Base-by-base conservation (phyloP, 352 stramenopile genomes). In the Phytopythium sindhum region DNA sequence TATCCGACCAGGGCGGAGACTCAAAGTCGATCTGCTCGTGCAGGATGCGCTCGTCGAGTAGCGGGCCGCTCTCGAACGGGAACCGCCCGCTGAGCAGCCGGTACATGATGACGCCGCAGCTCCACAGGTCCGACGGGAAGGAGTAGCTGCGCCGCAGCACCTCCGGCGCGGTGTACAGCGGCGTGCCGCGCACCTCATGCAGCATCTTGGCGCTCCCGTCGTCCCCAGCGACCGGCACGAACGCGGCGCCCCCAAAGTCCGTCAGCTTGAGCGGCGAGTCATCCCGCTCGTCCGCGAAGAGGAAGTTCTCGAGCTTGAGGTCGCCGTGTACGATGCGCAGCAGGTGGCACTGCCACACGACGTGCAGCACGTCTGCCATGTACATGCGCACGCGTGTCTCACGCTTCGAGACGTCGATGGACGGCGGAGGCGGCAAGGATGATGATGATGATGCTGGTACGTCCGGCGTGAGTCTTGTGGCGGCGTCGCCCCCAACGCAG, bases 301-400 rank as follows among this genome's bases (percentile, higher is more conserved):
- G 51, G 31, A 93, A 93, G 66, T 93, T 93, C 65, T 91, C 84
- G 39, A 93, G 81, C 60, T 93, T 93, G 37, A 93, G 68, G 50
- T 93, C 84, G 63, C 81, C 68, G 55, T 91, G 84, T 21, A 93
- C 61, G 63, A 93, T 93, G 9, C 68, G 68, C 42, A 93, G 67
- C 47, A 89, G 69, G 68, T 93, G 84, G 52, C 84, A 93, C 60
- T 93, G 84, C 80, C 80, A 89, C 11, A 93, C 81, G 9, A 93
- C 84, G 62, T 93, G 82, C 23, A 93, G 57, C 35, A 93, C 86
- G 44, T 93, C 80, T 65, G 69, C 69, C 84, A 91, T 91, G 68
- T 90, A 89, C 42, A 76, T 67, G 24, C 83, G 82, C 15, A 78
- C 76, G 35, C 71, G 68, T 28, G 74, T 55, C 54, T 93, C 84